Percentiles rank a stretch among this genome's conserved stretches.
phyloP scores from a whole-genome alignment of 2,329 filamentous ascomycete genomes.

The Fusarium odoratissimum region DNA sequence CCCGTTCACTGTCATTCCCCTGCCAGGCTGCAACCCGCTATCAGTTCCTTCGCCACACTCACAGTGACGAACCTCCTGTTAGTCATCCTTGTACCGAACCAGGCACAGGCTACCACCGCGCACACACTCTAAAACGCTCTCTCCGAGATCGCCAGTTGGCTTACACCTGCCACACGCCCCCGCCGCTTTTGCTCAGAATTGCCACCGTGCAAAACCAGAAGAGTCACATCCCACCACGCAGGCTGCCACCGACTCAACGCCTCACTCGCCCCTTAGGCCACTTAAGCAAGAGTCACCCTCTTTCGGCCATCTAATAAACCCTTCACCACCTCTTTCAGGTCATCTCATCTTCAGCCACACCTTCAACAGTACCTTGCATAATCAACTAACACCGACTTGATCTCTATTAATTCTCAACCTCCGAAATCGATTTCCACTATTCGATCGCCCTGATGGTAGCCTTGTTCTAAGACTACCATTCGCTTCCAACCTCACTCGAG shows the following conservation, averaged over 20 bases:
- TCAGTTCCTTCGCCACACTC: slow-evolving; percentile 44
- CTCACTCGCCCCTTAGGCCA: slow-evolving; percentile 50
- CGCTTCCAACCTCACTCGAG: slow-evolving; percentile 41
- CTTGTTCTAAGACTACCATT: slow-evolving; percentile 48
- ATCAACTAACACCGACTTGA: slow-evolving; percentile 37
- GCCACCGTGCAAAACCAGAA: slow-evolving; percentile 51
- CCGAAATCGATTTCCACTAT: slow-evolving; percentile 24
- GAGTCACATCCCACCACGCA: slow-evolving; percentile 52
- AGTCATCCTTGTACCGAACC: slow-evolving; percentile 41
- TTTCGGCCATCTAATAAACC: slow-evolving; percentile 46
- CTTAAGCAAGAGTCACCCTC: slow-evolving; percentile 51
- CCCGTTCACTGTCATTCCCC: slow-evolving; percentile 14
- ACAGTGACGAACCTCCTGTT: slow-evolving; percentile 38
- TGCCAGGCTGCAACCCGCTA: slow-evolving; percentile 40
- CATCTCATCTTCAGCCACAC: slow-evolving; percentile 41
- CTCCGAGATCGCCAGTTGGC: slow-evolving; percentile 55
- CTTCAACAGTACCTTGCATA: slow-evolving; percentile 48
- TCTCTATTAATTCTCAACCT: slow-evolving; percentile 26
- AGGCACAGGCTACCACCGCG: slow-evolving; percentile 44
- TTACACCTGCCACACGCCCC: slow-evolving; percentile 46
- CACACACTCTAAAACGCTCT: slow-evolving; percentile 49
- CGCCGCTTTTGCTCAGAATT: slow-evolving; percentile 50
- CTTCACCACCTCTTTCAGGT: slow-evolving; percentile 40
- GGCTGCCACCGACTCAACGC: slow-evolving; percentile 44
- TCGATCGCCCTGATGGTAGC: slow-evolving; percentile 50